A percentile compares a stretch with the other conserved stretches of the same genome.
phyloP scores from a whole-genome alignment of 345 rosid genomes.

The Rubroshorea leprosula region DNA sequence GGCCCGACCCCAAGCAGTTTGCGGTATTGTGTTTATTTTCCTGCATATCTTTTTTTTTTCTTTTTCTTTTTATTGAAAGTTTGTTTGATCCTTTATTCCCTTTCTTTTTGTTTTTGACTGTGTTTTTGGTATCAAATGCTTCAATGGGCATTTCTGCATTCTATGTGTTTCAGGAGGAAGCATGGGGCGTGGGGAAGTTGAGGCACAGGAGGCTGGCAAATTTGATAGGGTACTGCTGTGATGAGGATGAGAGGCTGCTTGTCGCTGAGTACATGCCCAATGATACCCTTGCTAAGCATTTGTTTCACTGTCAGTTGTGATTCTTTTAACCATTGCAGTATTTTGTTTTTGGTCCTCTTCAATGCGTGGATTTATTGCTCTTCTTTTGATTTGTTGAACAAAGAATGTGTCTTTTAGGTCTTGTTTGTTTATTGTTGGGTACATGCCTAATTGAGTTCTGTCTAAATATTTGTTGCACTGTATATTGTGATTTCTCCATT shows the following conservation, averaged over 20 bases:
- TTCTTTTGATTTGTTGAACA: not conserved
- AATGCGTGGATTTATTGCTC: constrained; percentile 2
- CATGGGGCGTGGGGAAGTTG: constrained; percentile 83
- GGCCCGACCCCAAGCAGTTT: constrained; percentile 85
- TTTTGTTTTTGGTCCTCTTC: not conserved
- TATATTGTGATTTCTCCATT: too few species aligned
- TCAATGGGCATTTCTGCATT: not conserved
- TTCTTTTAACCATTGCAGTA: not conserved
- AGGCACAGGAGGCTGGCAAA: constrained; percentile 79
- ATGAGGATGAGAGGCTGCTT: constrained; percentile 95
- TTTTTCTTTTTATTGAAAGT: not conserved
- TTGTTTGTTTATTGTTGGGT: constrained; percentile 6
- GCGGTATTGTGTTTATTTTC: constrained; percentile 35
- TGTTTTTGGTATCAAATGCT: not conserved
- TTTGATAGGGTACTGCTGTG: constrained; percentile 96
- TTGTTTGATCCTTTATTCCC: not conserved
- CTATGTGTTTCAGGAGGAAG: constrained; percentile 62
- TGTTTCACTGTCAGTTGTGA: constrained; percentile 65
- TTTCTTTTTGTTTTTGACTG: not conserved
- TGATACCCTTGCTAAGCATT: constrained; percentile 94
- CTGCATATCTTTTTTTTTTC: not conserved
- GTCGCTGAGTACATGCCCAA: constrained; percentile 98
- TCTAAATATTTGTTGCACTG: not conserved
- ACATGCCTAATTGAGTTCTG: not conserved
- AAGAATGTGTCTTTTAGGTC: constrained; percentile 3